Evolutionary conservation across 2,329 filamentous ascomycete genomes (phyloP), one percentile per base, ranked within the genome.

Genomic region (Fusarium algeriense): DNA sequence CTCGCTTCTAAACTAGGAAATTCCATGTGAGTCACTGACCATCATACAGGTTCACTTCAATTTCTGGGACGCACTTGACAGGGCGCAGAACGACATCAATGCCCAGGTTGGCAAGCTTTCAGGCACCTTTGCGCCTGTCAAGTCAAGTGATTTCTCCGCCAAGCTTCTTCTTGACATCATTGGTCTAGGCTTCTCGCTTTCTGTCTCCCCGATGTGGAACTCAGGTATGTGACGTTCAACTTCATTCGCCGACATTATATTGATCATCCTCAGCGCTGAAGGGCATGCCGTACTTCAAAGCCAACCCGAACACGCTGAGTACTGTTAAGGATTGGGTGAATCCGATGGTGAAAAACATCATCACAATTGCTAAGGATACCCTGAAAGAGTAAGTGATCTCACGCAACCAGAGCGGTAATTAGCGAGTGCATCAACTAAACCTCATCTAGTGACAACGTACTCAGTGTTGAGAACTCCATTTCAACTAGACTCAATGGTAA

Each of bases 1-100:
- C 2, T 19, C 3, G 15, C 4, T 23, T 13, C 7, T 5, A 6
- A 10, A 6, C 0, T 19, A 19, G 2, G 9, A 35, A 6, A 7
- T 23, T 23, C 20, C 20, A 23, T 23, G 20, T 23, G 20, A 23
- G 20, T 23, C 20, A 23, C 20, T 23, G 20, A 23, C 20, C 2
- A 14, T 12, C n/a, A 28, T 17, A 2, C 5, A 35, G 30, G 46
- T 50, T 19, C 30, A 26, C 15, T 50, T 50, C 46, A 50, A 50
- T 30, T 35, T 50, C 19, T 50, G 30, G 46, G 46, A 50, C 11
- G 46, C 46, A 5, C 46, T 50, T 5, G 46, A 50, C 8, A 35
- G 46, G 8, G 30, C 46, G 1, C 46, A 50, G 15, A 50, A 50
- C 20, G 46, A 50, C 46, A 50, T 50, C 8, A 50, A 35, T 26